Base-by-base conservation (phyloP, 225 moss, liverwort and hornwort genomes). In the Takakia lepidozioides region DNA sequence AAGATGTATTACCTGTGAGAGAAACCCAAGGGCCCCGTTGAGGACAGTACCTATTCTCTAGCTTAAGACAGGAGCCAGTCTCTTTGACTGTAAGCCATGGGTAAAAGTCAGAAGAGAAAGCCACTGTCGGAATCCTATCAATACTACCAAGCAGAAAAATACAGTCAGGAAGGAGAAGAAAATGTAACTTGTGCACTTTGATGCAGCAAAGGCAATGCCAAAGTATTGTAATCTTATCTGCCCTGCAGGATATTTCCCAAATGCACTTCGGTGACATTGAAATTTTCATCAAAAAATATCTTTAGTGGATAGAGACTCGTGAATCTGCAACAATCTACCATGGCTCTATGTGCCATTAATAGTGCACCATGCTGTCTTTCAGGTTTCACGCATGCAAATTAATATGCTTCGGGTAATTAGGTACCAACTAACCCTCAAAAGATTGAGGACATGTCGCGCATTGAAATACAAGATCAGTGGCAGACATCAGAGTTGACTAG, bases 1-100 rank as follows among this genome's bases (percentile, higher is more conserved):
- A 84, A 63, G 63, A 60, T 86, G 74, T 79, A 88, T 46, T n/a
- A 93, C 78, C 93, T 93, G 88, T 41, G 23, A 22, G 18, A 10
- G 4, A 26, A 2, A 38, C 14, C 3, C 11, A 3, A 7, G 28
- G 20, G 10, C 40, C 19, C 13, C 9, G 8, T 3, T 36, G 2
- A 34, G n/a, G 49, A 16, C 2, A 7, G 20, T 20, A 10, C 10
- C 26, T 2, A n/a, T 0, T 16, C 1, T 46, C 1, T 17, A 42
- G 4, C 26, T 29, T 2, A n/a, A 20, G 10, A 27, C 0, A 23
- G 3, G 22, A 21, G 3, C 18, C 35, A 10, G 57, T 18, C 11
- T 15, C 25, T 24, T 38, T 19, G 6, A 38, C 15, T 13, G 30
- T 11, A 51, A 19, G 3, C 32, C 28, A 16, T 32, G 4, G 15